Conservation (phyloP, 1,139 yeast species). For the Kodamaea sp. region DNA sequence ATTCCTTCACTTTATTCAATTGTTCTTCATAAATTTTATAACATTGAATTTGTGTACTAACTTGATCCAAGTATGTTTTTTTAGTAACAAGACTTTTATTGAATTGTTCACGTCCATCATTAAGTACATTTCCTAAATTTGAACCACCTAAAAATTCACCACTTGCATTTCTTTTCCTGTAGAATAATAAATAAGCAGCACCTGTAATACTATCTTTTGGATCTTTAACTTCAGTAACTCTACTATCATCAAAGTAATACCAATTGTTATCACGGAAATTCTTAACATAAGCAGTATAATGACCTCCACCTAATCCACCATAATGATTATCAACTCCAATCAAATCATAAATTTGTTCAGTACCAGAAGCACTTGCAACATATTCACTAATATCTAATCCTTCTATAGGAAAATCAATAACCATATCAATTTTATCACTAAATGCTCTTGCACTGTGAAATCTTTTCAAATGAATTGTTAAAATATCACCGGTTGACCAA, state of each 20-base stretch:
- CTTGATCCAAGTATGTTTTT: slow-evolving; percentile 15
- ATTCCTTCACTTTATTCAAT: slow-evolving; percentile 13
- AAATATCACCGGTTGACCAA: slow-evolving; percentile 88
- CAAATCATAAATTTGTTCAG: slow-evolving; percentile 62
- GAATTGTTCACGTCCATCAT: slow-evolving; percentile 11
- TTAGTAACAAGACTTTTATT: slow-evolving; percentile 11
- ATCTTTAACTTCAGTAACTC: slow-evolving; percentile 56
- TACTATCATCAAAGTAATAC: slow-evolving; percentile 89
- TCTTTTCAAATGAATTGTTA: slow-evolving; percentile 85
- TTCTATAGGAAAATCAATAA: slow-evolving; percentile 83
- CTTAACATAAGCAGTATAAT: slow-evolving; percentile 86
- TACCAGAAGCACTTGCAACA: slow-evolving; percentile 31
- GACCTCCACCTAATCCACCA: slow-evolving; percentile 98
- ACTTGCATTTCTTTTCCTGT: slow-evolving; percentile 51
- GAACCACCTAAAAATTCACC: slow-evolving; percentile 36
- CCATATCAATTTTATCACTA: slow-evolving; percentile 83
- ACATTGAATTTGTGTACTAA: slow-evolving; percentile 22
- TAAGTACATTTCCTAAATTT: slow-evolving; percentile 17
- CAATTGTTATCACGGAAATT: slow-evolving; percentile 75
- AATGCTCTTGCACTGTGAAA: slow-evolving; percentile 83
- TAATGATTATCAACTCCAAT: slow-evolving; percentile 93
- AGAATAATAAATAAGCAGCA: slow-evolving; percentile 86
- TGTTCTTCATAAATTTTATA: slow-evolving; percentile 13
- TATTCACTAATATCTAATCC: slow-evolving; percentile 69
- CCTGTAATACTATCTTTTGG: slow-evolving; percentile 67